Evolutionary conservation across 495 filamentous ascomycete species (phyloP).

Genomic region (Hypoxylon rickii): DNA sequence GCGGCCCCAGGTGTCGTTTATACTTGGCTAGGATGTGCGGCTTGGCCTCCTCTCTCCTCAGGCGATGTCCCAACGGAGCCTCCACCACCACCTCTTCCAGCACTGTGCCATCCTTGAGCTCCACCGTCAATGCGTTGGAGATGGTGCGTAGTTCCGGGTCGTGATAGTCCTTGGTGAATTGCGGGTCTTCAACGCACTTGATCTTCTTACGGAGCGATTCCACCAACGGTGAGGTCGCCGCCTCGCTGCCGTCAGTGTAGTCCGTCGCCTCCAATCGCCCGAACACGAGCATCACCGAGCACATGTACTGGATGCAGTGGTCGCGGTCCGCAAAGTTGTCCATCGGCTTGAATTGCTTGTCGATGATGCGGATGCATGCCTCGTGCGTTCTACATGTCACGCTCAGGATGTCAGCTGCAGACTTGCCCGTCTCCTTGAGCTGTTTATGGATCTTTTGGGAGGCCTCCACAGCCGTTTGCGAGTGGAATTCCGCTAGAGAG

Average conservation of each 20-base stretch:
- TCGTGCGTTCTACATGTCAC: slow-evolving; percentile 96
- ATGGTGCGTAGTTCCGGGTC: slow-evolving; percentile 90
- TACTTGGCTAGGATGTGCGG: slow-evolving; percentile 94
- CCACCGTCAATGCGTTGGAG: slow-evolving; percentile 92
- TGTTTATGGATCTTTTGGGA: slow-evolving; percentile 83
- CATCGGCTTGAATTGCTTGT: slow-evolving; percentile 99
- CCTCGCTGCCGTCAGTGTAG: slow-evolving; percentile 89
- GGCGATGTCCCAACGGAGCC: slow-evolving; percentile 89
- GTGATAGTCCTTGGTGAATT: slow-evolving; percentile 95
- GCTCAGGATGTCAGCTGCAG: slow-evolving; percentile 89
- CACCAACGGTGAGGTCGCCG: slow-evolving; percentile 85
- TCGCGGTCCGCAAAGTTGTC: slow-evolving; percentile 99
- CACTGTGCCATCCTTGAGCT: slow-evolving; percentile 91
- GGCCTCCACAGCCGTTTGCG: slow-evolving; percentile 95
- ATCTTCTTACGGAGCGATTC: slow-evolving; percentile 91
- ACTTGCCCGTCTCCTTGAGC: slow-evolving; percentile 84
- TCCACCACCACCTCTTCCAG: slow-evolving; percentile 92
- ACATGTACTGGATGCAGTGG: slow-evolving; percentile 99
- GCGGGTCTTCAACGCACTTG: slow-evolving; percentile 90
- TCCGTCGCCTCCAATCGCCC: slow-evolving; percentile 89
- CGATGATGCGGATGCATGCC: slow-evolving; percentile 97
- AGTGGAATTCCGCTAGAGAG: slow-evolving; percentile 89
- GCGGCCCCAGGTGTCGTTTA: slow-evolving; percentile 83
- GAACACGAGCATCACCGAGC: slow-evolving; percentile 90
- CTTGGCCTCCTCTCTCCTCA: slow-evolving; percentile 94